Base-by-base conservation (phyloP, 371 early-diverging fungal genomes). In the Actinomortierella ambigua region DNA sequence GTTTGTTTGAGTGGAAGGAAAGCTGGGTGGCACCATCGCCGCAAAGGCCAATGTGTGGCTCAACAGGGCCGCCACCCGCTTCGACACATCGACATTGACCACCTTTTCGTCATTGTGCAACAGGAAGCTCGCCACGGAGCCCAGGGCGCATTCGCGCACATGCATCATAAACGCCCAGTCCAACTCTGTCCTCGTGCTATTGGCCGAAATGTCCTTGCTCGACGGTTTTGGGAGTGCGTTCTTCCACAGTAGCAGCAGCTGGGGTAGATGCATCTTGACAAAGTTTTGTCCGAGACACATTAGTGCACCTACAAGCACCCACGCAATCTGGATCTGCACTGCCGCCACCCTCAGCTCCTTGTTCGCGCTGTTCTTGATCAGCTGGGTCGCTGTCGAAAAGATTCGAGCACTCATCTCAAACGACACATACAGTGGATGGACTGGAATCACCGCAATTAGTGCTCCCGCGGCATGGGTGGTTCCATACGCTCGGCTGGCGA, bases 211-310 rank as follows among this genome's bases (percentile, higher is more conserved):
- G 24, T 71, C 70, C 63, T 84, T 86, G 54, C 82, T 81, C 2
- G 83, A 80, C 18, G 84, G 82, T 28, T 88, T 89, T 6, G 90
- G 88, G 18, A 89, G 76, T 0, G 85, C 83, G n/a, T 68, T 83
- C 61, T 86, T 89, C 88, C 90, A 88, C n/a, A 87, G 73, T 2
- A 93, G 65, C 17, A 94, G 62, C 2, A 94, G 65, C 61, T 94
- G 95, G 0, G 93, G 89, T 15, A 93, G 62, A 59, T 93, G 92
- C 28, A 93, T 87, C 49, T 85, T 84, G 43, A 93, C 93, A 59
- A 93, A 86, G 54, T 89, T 88, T 0, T 93, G 90, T 0, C 95
- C 95, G 15, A 94, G 79, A 27, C 88, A 81, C 91, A 93, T 92
- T 22, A 95, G 71, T 0, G 89, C 80, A 0, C 90, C 90, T 9